Evolutionary conservation across 2,329 filamentous ascomycete species (phyloP).

Genomic region (Phyllosticta paracitricarpa): DNA sequence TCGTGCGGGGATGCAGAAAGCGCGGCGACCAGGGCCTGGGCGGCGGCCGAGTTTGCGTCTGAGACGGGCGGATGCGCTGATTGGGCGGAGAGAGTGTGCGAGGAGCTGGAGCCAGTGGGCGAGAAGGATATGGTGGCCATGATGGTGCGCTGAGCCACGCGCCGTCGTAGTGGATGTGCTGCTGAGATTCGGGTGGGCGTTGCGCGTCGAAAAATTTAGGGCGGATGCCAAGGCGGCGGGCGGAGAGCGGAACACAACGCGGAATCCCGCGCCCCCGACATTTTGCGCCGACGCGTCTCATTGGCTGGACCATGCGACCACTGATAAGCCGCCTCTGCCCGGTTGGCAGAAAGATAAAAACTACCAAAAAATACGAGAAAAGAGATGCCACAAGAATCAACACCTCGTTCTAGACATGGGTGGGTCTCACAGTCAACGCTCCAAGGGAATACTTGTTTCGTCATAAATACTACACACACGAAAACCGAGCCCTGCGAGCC

Average conservation of each 20-base stretch:
- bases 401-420: too few relatives aligned
- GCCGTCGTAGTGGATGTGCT: background rate
- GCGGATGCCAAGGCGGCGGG: background rate
- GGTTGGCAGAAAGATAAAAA: background rate
- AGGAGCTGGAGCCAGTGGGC: slow-evolving; percentile 30
- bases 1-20: slow-evolving; percentile 55
- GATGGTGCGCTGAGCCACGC: background rate
- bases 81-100: slow-evolving; percentile 29
- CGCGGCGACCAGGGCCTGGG: slow-evolving; percentile 44
- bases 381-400: background rate
- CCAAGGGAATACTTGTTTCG: background rate
- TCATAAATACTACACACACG: background rate
- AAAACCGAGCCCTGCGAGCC: background rate
- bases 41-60: slow-evolving; percentile 19
- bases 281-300: background rate
- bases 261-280: background rate
- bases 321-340: background rate
- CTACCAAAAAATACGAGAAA: background rate
- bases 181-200: background rate
- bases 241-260: background rate
- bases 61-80: slow-evolving; percentile 24
- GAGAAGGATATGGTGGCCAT: slow-evolving; percentile 16
- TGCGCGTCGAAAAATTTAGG: slow-evolving; percentile 7
- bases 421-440: background rate
- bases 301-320: background rate